phyloP scores from a whole-genome alignment of 23 red algal genomes.

The Agarophyton chilense region DNA sequence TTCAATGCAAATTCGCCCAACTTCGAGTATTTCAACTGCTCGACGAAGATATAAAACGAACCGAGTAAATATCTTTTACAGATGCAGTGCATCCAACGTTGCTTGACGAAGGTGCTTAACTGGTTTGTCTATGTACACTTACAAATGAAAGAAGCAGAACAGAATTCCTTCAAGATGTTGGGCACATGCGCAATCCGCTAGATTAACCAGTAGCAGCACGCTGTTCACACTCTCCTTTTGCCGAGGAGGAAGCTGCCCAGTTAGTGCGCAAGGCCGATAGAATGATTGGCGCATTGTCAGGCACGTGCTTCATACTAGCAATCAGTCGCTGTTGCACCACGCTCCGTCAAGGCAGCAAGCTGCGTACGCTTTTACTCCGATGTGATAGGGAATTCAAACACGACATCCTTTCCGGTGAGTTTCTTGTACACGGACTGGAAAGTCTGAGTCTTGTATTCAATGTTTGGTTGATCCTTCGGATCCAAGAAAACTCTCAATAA shows the following conservation, averaged over 20 bases:
- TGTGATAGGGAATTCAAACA: constrained; percentile 91
- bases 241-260: neutral
- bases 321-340: neutral
- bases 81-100: neutral
- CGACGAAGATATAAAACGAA: neutral
- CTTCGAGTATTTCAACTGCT: too few species aligned
- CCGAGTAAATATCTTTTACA: neutral
- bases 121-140: neutral
- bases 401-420: constrained; percentile 97
- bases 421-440: constrained; percentile 97
- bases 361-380: constrained; percentile 49
- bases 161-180: neutral
- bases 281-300: neutral
- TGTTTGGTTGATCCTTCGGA: constrained; percentile 89
- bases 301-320: neutral
- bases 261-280: neutral
- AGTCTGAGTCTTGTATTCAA: constrained; percentile 92
- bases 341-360: neutral
- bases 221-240: neutral
- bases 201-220: neutral
- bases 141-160: neutral
- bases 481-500: constrained; percentile 90
- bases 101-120: neutral
- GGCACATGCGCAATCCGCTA: neutral
- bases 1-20: too few species aligned